phyloP scores from a whole-genome alignment of 495 filamentous ascomycete species.

The Platismatia glauca region DNA sequence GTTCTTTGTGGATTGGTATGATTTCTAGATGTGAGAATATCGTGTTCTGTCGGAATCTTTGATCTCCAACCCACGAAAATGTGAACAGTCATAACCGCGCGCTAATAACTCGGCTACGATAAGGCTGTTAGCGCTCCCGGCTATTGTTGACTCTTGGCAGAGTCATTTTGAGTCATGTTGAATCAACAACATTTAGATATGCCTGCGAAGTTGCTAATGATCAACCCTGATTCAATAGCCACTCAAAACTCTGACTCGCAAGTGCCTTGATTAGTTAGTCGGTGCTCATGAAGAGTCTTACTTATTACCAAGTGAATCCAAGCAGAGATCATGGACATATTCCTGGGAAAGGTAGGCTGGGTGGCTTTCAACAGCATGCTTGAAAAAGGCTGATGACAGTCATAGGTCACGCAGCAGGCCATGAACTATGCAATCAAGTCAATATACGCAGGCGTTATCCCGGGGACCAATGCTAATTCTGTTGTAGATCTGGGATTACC shows the following conservation, averaged over 20 bases:
- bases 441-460: background rate
- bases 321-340: conserved; percentile 56
- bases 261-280: background rate
- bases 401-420: conserved; percentile 67
- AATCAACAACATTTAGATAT: background rate
- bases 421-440: conserved; percentile 83
- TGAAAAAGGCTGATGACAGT: conserved; percentile 16
- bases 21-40: background rate
- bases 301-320: background rate
- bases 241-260: too few species aligned
- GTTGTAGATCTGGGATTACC: conserved; percentile 66
- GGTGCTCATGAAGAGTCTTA: background rate
- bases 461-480: conserved; percentile 12
- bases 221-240: background rate
- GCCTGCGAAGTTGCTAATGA: background rate
- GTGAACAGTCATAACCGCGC: background rate
- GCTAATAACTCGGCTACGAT: conserved; percentile 6
- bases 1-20: background rate
- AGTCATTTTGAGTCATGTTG: background rate
- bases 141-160: conserved; percentile 10
- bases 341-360: conserved; percentile 54
- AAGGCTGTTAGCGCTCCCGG: conserved; percentile 8
- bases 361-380: background rate
- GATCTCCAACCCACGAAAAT: conserved; percentile 6
- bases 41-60: background rate